These are phyloP conservation scores for Penicillium arizonense DNA, from an alignment of 495 filamentous ascomycete species.

Conservation along the genomic window DNA sequence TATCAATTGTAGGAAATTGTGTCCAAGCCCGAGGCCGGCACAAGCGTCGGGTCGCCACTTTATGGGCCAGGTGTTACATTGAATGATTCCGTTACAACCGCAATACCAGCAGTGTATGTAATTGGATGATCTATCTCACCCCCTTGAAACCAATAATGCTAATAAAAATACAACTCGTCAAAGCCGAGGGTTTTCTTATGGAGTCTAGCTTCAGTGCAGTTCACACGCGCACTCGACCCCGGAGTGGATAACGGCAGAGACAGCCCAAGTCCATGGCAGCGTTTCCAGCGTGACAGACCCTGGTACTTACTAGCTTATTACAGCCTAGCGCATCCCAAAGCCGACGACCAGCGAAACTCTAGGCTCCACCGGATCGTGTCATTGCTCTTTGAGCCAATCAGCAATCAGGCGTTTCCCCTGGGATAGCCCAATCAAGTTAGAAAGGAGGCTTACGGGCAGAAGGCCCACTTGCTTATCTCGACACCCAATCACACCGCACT, in stretches of 20 bases:
- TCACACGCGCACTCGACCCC: constrained; percentile 17
- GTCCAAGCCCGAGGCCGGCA: neutral
- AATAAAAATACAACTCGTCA: neutral
- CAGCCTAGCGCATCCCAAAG: constrained; percentile 16
- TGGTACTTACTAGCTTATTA: constrained; percentile 8
- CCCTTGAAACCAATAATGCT: constrained; percentile 1
- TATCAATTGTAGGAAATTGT: neutral
- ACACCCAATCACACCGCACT: constrained; percentile 14
- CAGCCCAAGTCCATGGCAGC: neutral
- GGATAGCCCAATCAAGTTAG: constrained; percentile 9
- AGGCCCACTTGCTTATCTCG: constrained; percentile 31
- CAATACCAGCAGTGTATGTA: constrained; percentile 10
- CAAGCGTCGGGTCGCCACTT: constrained; percentile 12
- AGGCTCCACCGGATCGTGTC: constrained; percentile 24
- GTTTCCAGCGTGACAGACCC: constrained; percentile 12
- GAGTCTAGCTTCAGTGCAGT: constrained; percentile 8
- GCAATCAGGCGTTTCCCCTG: neutral
- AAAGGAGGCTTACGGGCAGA: constrained; percentile 9
- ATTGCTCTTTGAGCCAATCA: constrained; percentile 13
- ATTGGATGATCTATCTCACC: neutral
- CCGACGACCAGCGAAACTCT: constrained; percentile 10
- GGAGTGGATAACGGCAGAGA: constrained; percentile 8
- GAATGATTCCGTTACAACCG: neutral
- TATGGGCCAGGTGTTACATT: constrained; percentile 5
- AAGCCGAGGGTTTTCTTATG: neutral